Percentiles rank a stretch among this genome's conserved stretches.
These are phyloP conservation scores for Chenopodium formosanum DNA, from an alignment of 148 eudicot genomes.

Conservation along the genomic window DNA sequence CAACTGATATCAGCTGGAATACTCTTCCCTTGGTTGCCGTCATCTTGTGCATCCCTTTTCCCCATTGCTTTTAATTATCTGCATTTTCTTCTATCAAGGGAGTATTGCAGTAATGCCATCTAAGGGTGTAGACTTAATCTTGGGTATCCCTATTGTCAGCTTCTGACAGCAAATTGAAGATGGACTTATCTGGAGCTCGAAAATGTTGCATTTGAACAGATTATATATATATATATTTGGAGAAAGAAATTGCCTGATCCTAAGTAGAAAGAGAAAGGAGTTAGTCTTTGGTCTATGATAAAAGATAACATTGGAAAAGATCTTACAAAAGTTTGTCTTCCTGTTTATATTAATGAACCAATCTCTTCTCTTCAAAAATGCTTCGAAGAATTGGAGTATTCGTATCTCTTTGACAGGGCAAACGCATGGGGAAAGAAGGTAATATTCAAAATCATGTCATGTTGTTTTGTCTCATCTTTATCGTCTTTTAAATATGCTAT, in stretches of 20 bases:
- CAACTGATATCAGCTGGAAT: background rate
- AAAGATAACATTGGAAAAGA: slow-evolving; percentile 85
- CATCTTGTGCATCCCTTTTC: background rate
- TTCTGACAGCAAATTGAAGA: background rate
- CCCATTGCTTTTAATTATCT: background rate
- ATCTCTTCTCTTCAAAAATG: slow-evolving; percentile 80
- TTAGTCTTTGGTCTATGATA: slow-evolving; percentile 86
- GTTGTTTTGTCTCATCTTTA: background rate
- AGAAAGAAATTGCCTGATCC: slow-evolving; percentile 55
- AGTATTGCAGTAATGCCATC: background rate
- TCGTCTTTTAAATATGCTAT: background rate
- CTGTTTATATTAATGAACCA: slow-evolving; percentile 84
- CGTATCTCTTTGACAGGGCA: slow-evolving; percentile 76
- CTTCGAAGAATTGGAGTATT: slow-evolving; percentile 78
- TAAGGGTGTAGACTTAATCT: background rate
- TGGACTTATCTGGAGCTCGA: background rate
- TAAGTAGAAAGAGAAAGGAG: slow-evolving; percentile 74
- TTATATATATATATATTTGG: too few species aligned
- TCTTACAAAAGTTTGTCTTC: slow-evolving; percentile 84
- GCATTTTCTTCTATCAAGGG: background rate
- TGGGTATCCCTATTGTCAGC: background rate
- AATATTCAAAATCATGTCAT: slow-evolving; percentile 16
- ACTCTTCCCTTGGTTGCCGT: background rate
- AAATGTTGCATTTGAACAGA: background rate
- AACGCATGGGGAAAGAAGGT: slow-evolving; percentile 77